Base-by-base conservation (phyloP, 306 rosid species). In the Rubus idaeus region DNA sequence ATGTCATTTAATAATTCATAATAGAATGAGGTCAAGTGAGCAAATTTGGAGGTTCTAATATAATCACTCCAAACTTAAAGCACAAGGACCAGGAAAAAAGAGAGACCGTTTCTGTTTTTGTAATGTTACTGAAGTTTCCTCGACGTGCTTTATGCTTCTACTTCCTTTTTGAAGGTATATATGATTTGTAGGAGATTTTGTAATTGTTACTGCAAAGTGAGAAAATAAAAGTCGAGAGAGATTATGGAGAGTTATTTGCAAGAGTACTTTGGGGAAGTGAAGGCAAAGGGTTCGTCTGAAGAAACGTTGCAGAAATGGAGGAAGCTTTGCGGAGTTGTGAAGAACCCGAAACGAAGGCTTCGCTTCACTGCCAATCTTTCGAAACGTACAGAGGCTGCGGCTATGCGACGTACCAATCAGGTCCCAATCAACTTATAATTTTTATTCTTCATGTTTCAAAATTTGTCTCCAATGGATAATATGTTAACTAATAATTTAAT, bases 291-390 rank as follows among this genome's bases (percentile, higher is more conserved):
- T 49, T 88, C 97, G 0, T 83, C 96, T 1, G 90, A 84, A 2
- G 97, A 95, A 78, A 86, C 83, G 37, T 87, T 95, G 75, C 86
- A 84, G 70, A 82, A 76, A 77, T 95, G 97, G 99, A 95, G 99
- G 83, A 68, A 83, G 2, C 72, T 88, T 0, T 92, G 97, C 23
- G 75, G 91, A 1, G 4, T 92, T 7, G 97, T 91, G 2, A 91
- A 88, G 87, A 91, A 94, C 73, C 91, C 88, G 56, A 94, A 82
- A 78, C 70, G 95, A 68, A 68, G 98, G 47, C 92, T 94, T 78
- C 97, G 98, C 11, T 94, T 92, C 83, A 92, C 97, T 11, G 97
- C 98, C 39, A 92, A 94, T 86, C 90, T 94, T 74, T 0, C 82
- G 77, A 91, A 90, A 83, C 89, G 96, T 10, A 41, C 0, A 45